Conservation (phyloP, 768 basidiomycete genomes). For the Tulasnella sp. region DNA sequence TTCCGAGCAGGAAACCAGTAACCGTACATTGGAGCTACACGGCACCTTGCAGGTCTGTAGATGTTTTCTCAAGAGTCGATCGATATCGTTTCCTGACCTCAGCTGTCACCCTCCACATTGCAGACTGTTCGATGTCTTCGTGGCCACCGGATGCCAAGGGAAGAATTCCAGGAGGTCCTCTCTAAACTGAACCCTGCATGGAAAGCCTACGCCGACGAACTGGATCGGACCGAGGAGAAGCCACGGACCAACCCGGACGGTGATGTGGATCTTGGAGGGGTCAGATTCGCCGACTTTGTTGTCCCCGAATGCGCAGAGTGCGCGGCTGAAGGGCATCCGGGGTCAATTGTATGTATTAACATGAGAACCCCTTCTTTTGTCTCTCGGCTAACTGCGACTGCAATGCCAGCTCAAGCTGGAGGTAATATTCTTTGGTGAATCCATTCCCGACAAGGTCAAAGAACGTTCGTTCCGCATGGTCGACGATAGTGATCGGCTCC, state of each 20-base stretch:
- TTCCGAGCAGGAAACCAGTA: slow-evolving; percentile 31
- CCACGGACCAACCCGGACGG: slow-evolving; percentile 88
- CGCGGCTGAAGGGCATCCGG: slow-evolving; percentile 44
- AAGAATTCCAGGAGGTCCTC: slow-evolving; percentile 65
- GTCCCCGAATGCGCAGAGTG: slow-evolving; percentile 75
- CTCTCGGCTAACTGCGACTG: neutral
- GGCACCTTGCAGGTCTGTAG: slow-evolving; percentile 68
- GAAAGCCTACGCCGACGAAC: slow-evolving; percentile 58
- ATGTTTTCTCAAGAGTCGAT: slow-evolving; percentile 15
- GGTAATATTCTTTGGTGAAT: slow-evolving; percentile 86
- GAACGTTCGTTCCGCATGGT: slow-evolving; percentile 62
- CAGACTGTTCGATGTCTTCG: slow-evolving; percentile 70
- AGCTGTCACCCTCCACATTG: neutral
- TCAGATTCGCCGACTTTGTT: slow-evolving; percentile 66
- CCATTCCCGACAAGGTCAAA: slow-evolving; percentile 57
- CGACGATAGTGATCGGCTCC: slow-evolving; percentile 54
- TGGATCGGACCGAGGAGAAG: slow-evolving; percentile 49
- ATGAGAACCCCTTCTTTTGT: neutral
- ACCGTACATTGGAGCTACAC: slow-evolving; percentile 71
- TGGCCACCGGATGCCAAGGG: slow-evolving; percentile 60
- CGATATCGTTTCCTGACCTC: neutral
- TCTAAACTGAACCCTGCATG: slow-evolving; percentile 69
- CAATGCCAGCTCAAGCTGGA: slow-evolving; percentile 63
- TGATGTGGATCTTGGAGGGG: slow-evolving; percentile 78
- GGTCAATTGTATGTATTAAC: slow-evolving; percentile 49